phyloP scores from a whole-genome alignment of 2,329 filamentous ascomycete species.

The Lachnellula suecica region DNA sequence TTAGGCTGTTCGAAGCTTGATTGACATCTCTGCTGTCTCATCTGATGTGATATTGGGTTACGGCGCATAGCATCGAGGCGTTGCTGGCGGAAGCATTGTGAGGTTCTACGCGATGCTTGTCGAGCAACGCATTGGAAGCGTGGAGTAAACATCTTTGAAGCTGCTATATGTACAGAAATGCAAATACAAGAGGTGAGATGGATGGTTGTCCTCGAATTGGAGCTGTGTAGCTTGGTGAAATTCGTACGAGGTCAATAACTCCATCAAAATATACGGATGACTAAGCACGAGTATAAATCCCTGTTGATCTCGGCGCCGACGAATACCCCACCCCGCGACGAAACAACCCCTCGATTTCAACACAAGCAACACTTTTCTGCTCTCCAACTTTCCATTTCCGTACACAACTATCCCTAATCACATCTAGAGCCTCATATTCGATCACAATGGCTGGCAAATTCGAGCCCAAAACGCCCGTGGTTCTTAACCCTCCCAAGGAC shows the following conservation, averaged over 20 bases:
- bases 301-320: not conserved
- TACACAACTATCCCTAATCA: not conserved
- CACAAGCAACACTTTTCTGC: not conserved
- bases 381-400: not conserved
- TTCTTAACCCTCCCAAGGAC: constrained; percentile 80
- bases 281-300: too few relatives aligned
- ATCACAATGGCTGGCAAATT: constrained; percentile 63
- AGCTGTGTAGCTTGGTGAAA: too few relatives aligned
- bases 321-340: constrained; percentile 4
- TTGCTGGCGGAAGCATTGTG: constrained; percentile 29
- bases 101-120: constrained; percentile 17
- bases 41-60: constrained; percentile 19
- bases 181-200: not conserved
- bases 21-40: constrained; percentile 27
- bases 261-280: not conserved
- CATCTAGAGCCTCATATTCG: not conserved
- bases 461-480: constrained; percentile 73
- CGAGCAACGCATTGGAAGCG: constrained; percentile 20
- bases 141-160: constrained; percentile 26
- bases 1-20: constrained; percentile 14
- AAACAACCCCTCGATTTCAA: not conserved
- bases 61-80: constrained; percentile 19
- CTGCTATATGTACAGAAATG: not conserved
- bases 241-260: too few relatives aligned
- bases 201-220: too few relatives aligned